Evolutionary conservation across 805 yeast genomes (phyloP).

Genomic region (Kurtzmaniella cleridarum): DNA sequence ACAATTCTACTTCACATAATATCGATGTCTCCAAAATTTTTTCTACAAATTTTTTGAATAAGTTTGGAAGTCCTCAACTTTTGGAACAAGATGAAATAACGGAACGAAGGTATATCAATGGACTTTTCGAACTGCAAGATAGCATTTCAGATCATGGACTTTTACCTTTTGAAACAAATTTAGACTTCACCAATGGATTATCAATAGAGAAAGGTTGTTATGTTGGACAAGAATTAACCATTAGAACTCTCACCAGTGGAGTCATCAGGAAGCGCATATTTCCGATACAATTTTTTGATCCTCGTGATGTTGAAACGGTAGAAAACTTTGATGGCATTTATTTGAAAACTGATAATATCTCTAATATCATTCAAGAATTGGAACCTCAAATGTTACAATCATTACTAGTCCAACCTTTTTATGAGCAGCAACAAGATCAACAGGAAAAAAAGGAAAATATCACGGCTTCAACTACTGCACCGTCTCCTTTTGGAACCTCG

Average conservation of each 20-base stretch:
- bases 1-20: slow-evolving; percentile 13
- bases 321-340: slow-evolving; percentile 12
- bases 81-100: slow-evolving; percentile 43
- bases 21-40: slow-evolving; percentile 12
- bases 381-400: slow-evolving; percentile 3
- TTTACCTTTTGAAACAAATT: slow-evolving; percentile 78
- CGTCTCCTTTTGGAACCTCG: slow-evolving; percentile 20
- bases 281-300: slow-evolving; percentile 45
- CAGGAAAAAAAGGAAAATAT: slow-evolving; percentile 5
- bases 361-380: too few relatives aligned
- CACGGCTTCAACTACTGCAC: slow-evolving; percentile 4
- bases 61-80: not conserved
- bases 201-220: slow-evolving; percentile 93
- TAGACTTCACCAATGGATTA: slow-evolving; percentile 77
- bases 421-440: slow-evolving; percentile 10
- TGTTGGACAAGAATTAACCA: slow-evolving; percentile 92
- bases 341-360: slow-evolving; percentile 6
- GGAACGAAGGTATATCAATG: slow-evolving; percentile 37
- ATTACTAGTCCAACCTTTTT: slow-evolving; percentile 15
- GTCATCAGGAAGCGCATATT: slow-evolving; percentile 75
- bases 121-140: slow-evolving; percentile 34
- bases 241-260: slow-evolving; percentile 80
- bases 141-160: slow-evolving; percentile 23
- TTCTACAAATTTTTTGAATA: slow-evolving; percentile 14
- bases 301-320: slow-evolving; percentile 9